These are phyloP conservation scores for Cymbopogon citratus DNA, from an alignment of 176 grass and related monocot genomes.

Conservation along the genomic window DNA sequence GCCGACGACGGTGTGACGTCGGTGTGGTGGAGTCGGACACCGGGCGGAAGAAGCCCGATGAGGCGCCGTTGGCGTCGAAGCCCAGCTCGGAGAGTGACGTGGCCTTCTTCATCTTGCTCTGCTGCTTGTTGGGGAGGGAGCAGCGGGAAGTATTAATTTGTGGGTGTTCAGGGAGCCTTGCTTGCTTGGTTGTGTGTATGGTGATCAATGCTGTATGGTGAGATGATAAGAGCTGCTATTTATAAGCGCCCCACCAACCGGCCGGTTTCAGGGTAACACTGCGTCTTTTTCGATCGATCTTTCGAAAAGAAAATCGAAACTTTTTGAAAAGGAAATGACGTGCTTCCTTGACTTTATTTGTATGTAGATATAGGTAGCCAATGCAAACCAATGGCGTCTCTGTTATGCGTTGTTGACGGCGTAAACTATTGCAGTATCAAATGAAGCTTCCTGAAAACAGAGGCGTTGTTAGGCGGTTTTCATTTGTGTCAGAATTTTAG, in stretches of 20 bases:
- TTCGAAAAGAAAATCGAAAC: not conserved
- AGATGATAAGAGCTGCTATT: not conserved
- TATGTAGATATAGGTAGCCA: not conserved
- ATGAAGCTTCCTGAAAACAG: not conserved
- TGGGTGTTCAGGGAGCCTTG: not conserved
- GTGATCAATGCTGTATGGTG: not conserved
- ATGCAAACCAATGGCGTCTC: not conserved
- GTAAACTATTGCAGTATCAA: not conserved
- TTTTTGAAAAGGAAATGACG: not conserved
- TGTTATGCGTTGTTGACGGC: not conserved
- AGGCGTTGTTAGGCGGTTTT: not conserved
- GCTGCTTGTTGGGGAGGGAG: not conserved
- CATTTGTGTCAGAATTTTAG: not conserved
- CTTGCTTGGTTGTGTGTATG: too few species aligned
- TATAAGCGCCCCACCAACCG: not conserved
- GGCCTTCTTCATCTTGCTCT: conserved; percentile 38
- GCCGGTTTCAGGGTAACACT: not conserved
- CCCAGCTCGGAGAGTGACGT: conserved; percentile 60
- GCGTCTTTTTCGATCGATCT: not conserved
- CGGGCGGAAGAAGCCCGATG: conserved; percentile 41
- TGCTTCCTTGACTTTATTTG: not conserved
- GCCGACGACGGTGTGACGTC: conserved; percentile 12
- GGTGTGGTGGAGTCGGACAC: not conserved
- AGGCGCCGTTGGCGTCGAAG: conserved; percentile 32
- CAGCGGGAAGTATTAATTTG: not conserved